phyloP scores from a whole-genome alignment of 2,329 filamentous ascomycete species.

The Lasiodiplodia citricola region DNA sequence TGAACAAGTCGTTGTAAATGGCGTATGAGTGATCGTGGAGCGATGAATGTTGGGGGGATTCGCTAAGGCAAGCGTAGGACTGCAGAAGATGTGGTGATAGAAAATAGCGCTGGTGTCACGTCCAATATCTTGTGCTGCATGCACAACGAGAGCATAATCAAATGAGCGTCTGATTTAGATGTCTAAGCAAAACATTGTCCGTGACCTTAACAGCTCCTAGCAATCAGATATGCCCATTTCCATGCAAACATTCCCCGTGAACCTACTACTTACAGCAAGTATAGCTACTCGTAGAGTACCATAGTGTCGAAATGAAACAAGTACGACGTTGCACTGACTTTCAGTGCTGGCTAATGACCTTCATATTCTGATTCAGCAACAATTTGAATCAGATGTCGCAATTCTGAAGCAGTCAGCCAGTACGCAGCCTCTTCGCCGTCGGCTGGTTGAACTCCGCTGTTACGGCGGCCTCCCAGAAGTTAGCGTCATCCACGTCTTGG shows the following conservation, averaged over 20 bases:
- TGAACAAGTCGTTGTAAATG: constrained; percentile 74
- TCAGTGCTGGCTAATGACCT: too few relatives aligned
- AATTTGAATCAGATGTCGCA: background rate
- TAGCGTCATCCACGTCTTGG: background rate
- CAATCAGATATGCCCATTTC: background rate
- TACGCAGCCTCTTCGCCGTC: constrained; percentile 2
- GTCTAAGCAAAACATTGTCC: background rate
- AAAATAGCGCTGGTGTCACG: constrained; percentile 1
- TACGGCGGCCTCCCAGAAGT: background rate
- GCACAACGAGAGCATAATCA: constrained; percentile 13
- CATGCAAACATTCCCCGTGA: background rate
- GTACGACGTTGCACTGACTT: too few relatives aligned
- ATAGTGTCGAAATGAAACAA: too few relatives aligned
- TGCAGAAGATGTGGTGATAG: background rate
- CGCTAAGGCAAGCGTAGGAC: background rate
- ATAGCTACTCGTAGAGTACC: background rate
- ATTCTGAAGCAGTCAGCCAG: background rate
- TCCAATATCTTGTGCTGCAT: background rate
- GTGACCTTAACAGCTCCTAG: background rate
- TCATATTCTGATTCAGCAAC: background rate
- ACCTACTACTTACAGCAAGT: background rate
- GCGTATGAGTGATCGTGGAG: background rate
- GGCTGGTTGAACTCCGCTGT: background rate
- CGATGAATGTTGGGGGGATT: background rate
- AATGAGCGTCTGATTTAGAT: constrained; percentile 18